A percentile compares a stretch with the other conserved stretches of the same genome.
phyloP scores from a whole-genome alignment of 2,329 filamentous ascomycete genomes.

The Chaetothyriales sp. region DNA sequence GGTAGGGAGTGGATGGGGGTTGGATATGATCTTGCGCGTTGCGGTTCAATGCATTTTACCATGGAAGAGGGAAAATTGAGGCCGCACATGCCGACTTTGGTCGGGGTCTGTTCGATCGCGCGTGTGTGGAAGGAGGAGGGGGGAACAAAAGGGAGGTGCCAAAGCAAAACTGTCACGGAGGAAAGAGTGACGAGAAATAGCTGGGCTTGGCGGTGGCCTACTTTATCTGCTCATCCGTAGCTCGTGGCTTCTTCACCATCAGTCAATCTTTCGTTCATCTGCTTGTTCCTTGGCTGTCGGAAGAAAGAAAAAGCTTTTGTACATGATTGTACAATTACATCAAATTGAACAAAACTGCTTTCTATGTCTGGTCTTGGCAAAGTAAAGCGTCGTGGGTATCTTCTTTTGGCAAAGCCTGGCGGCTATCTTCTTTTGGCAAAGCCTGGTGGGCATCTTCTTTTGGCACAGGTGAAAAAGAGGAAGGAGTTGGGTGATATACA shows the following conservation, averaged over 20 bases:
- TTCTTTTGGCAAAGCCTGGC: no score
- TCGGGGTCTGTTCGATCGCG: slow-evolving; percentile 34
- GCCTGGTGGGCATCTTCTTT: no score
- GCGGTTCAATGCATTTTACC: neutral
- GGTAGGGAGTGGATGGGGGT: neutral
- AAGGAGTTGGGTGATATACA: slow-evolving; percentile 4
- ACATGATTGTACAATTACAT: slow-evolving; percentile 2
- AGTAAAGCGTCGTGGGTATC: slow-evolving; percentile 7
- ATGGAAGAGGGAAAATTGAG: no score
- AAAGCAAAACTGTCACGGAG: neutral
- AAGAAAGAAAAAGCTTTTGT: slow-evolving; percentile 10
- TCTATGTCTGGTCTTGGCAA: neutral
- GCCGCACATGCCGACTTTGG: neutral
- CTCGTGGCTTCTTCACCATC: no score
- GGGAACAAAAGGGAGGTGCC: slow-evolving; percentile 2
- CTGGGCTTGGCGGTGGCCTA: no score
- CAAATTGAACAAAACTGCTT: slow-evolving; percentile 1
- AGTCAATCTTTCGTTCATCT: no score
- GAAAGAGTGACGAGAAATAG: slow-evolving; percentile 1
- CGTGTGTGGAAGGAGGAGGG: neutral
- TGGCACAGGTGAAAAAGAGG: slow-evolving; percentile 6
- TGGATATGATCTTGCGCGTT: neutral
- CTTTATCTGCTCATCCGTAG: no score
- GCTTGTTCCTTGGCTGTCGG: no score
- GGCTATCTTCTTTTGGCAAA: no score